Base-by-base conservation (phyloP, 441 rosid species). In the Erysimum cheiri region DNA sequence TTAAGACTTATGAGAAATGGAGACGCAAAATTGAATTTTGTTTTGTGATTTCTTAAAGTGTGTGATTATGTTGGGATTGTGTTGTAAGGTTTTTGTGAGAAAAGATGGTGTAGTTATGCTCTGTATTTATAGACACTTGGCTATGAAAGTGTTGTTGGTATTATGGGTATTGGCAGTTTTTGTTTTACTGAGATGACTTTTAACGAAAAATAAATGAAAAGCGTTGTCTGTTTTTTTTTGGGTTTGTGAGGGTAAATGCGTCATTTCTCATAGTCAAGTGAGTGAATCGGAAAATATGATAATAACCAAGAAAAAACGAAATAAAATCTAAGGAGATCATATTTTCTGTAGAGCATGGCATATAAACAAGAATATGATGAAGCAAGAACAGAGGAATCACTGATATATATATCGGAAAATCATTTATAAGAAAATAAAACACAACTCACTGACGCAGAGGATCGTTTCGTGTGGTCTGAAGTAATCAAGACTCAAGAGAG, bases 111-210 rank as follows among this genome's bases (percentile, higher is more conserved):
- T 15, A 19, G n/a, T 63, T 57, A 19, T 69, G 65, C 1, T 57
- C 49, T 63, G 71, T 63, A 75, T 75, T 56, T 75, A 75, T 75
- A 70, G 72, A 65, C 75, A 58, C 62, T 69, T 63, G 65, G 65
- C 65, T 8, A 5, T 26, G 36, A 39, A 69, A 55, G 48, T 75
- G 74, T 62, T 29, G 70, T 75, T 62, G 74, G 74, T 67, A 67
- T 74, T 67, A 67, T 67, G 57, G 61, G 72, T 48, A 63, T 5
- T 69, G 47, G 59, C 65, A 44, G 78, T 74, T 74, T 74, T 67
- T 37, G 44, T 61, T 60, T 74, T 59, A 29, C 41, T 33, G 4
- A n/a, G 41, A n/a, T n/a, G 48, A 26, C 29, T 14, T 28, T 19
- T 9, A 6, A 19, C 4, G 8, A 46, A n/a, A 49, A 56, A 33